Evolutionary conservation across 306 rosid genomes (phyloP).

Genomic region (Senna tora): DNA sequence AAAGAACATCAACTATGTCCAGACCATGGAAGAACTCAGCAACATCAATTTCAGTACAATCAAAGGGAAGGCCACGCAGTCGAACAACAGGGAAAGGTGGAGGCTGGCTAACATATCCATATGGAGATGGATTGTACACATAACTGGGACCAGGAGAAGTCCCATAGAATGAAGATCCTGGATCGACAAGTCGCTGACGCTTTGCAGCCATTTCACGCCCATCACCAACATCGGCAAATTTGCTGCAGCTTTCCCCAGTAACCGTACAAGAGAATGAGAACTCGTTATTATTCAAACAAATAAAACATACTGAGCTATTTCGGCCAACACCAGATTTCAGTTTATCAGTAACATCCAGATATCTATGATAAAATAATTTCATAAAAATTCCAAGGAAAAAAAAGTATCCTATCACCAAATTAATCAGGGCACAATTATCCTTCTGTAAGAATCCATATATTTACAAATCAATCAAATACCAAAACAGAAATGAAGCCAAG

Average conservation of each 20-base stretch:
- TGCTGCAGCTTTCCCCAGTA: constrained; percentile 45
- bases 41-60: constrained; percentile 86
- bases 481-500: constrained; percentile 22
- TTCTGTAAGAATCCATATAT: neutral
- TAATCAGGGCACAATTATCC: neutral
- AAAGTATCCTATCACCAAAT: constrained; percentile 1
- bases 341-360: constrained; percentile 18
- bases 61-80: constrained; percentile 91
- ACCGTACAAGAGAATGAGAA: constrained; percentile 33
- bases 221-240: constrained; percentile 71
- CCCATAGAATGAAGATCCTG: constrained; percentile 84
- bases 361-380: neutral
- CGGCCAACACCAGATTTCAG: neutral
- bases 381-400: constrained; percentile 7
- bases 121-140: constrained; percentile 83
- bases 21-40: constrained; percentile 94
- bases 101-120: constrained; percentile 74
- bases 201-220: constrained; percentile 95
- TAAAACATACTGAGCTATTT: neutral
- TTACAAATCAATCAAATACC: neutral
- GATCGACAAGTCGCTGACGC: constrained; percentile 82
- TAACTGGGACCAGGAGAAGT: constrained; percentile 71
- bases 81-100: constrained; percentile 91
- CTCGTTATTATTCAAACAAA: constrained; percentile 30
- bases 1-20: constrained; percentile 87